A percentile compares a stretch with the other conserved stretches of the same genome.
These are phyloP conservation scores for Xylaria intraflava DNA, from an alignment of 495 filamentous ascomycete genomes.

Conservation along the genomic window DNA sequence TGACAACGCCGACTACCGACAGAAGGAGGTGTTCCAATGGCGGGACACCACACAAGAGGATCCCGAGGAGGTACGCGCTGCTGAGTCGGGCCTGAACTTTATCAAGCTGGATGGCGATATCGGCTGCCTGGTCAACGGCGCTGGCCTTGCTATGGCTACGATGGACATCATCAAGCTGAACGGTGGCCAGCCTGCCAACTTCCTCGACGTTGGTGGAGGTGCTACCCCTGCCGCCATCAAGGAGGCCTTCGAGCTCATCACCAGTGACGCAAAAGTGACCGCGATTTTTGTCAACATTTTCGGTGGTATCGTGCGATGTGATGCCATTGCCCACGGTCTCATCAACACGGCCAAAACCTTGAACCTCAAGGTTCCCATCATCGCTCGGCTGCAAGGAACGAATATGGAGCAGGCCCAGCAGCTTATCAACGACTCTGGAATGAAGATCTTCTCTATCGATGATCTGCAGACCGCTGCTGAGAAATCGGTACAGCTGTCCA, in stretches of 20 bases:
- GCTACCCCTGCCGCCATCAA: constrained; percentile 95
- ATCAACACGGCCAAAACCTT: constrained; percentile 90
- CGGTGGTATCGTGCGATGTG: constrained; percentile 95
- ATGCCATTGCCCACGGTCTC: constrained; percentile 93
- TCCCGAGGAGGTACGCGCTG: constrained; percentile 92
- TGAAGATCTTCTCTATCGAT: constrained; percentile 99
- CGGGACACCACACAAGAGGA: constrained; percentile 94
- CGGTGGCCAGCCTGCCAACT: constrained; percentile 92
- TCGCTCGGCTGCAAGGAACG: constrained; percentile 93
- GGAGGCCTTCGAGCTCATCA: constrained; percentile 96
- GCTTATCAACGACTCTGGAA: constrained; percentile 93
- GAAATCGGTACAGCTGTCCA: constrained; percentile 97
- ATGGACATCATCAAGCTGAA: constrained; percentile 99
- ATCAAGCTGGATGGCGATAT: constrained; percentile 99
- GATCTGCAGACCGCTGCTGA: constrained; percentile 96
- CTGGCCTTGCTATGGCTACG: constrained; percentile 97
- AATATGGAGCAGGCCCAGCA: constrained; percentile 96
- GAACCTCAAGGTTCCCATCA: constrained; percentile 91
- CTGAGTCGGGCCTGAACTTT: constrained; percentile 91
- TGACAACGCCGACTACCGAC: constrained; percentile 97
- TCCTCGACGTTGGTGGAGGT: constrained; percentile 96
- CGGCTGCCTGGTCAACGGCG: constrained; percentile 97
- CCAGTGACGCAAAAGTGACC: constrained; percentile 94
- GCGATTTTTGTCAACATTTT: constrained; percentile 99
- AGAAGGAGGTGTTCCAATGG: constrained; percentile 92